Evolutionary conservation across 176 grass and related monocot genomes (phyloP), one percentile per base, ranked within the genome.

Genomic region (Phoenix roebelenii): DNA sequence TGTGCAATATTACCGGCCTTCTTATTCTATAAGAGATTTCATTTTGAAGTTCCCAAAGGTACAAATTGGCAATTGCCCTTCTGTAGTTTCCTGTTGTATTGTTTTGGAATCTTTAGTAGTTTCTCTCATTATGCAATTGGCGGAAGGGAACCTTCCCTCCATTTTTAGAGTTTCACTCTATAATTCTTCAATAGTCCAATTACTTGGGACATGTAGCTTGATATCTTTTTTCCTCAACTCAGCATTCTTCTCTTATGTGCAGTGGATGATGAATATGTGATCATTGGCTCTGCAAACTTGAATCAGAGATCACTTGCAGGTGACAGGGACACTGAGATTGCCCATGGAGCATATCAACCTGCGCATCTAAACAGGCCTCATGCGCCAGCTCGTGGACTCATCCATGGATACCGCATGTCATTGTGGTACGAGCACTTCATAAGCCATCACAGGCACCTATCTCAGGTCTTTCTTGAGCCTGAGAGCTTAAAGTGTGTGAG

Each of bases 301-400:
- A 90, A 96, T 74, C 80, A 96, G 75, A 75, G 92, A 50, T 96
- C 92, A 53, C 92, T 96, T 49, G 87, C 87, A 1, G 83, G 92
- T 22, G 58, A 96, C 69, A 23, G 92, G 67, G 92, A 96, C 65
- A 87, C 72, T 14, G 92, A 96, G 83, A 96, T 96, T 51, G 83
- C 80, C 49, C 92, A 91, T 15, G 92, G 92, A 23, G 79, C 86
- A 49, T 97, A 90, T 81, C 92, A 97, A 65, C 83, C 83, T 63
- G 81, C 75, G 51, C 77, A 97, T 67, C 75, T 96, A 18, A 82
- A 96, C 56, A 77, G 80, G 12, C 3, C 26, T 1, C 0, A 67
- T 20, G 57, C 65, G 3, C 68, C 63, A 23, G 75, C 86, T 50
- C 28, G 77, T 0, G 83, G 87, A 17, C 60, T 75, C 62, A 71